Base-by-base conservation (phyloP, 140 eudicot species). In the Anethum foeniculum region DNA sequence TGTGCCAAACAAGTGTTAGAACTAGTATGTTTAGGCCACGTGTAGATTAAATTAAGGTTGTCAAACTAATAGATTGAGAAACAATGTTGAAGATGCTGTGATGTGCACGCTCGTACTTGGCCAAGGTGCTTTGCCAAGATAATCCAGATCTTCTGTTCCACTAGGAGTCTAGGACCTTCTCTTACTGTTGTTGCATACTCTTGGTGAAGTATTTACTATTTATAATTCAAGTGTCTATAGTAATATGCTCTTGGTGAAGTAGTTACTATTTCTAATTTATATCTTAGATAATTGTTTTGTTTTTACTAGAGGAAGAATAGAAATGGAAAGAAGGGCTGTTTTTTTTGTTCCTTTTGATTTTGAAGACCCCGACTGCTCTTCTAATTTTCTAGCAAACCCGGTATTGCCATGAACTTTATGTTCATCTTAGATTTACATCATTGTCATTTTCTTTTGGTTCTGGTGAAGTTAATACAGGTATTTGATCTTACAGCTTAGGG, bases 1-100 rank as follows among this genome's bases (percentile, higher is more conserved):
- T 68, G 74, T 68, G 74, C 43, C 23, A 68, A 68, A 68, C 74
- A 32, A 32, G 74, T 68, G 9, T 68, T 68, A 68, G 74, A 14
- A 68, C 74, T 7, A 68, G 44, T 68, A 68, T 68, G n/a, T 68
- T 32, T 5, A 68, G 73, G 74, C 74, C 74, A 34, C 74, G 12
- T 67, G 73, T 68, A 68, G 74, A 68, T 68, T 68, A 34, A 34
- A 16, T 32, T 68, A 68, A 68, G 43, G 44, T 68, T 30, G 43
- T 68, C 44, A 15, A 32, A 68, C 44, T 32, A 68, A 68, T 32
- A 32, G 43, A 32, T 15, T 32, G n/a, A 68, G 74, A 30, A 68
- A 67, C 74, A 67, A 14, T 32, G 21, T 68, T 32, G 43, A 68
- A 68, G 23, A n/a, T 30, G 74, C 23, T 68, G 74, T 65, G 73